Base-by-base conservation (phyloP, 352 stramenopile genomes). In the Globisporangium iwayamae region DNA sequence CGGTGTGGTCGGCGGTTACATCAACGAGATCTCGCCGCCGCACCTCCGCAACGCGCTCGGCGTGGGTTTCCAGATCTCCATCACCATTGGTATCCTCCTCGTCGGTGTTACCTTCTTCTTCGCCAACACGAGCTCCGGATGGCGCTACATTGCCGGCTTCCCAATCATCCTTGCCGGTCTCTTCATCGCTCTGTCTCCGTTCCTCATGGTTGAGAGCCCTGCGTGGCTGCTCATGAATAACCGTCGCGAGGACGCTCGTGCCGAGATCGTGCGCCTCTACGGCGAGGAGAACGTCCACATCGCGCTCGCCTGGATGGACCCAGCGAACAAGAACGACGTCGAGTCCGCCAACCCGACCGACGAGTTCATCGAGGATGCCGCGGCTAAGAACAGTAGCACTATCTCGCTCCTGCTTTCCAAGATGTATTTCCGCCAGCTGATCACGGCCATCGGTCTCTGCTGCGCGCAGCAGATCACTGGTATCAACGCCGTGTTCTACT, bases 401-500 rank as follows among this genome's bases (percentile, higher is more conserved):
- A 45, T 39, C 14, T 65, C 72, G 63, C 66, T 69, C 39, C 58
- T 89, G 16, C 72, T 84, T 57, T 78, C 72, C 10, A 58, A 68
- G 1, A 62, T 70, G 25, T 78, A 80, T 56, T 67, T 72, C 20
- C 70, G 65, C 30, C 81, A 90, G 54, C 67, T 83, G 1, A 66
- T 83, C 4, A 72, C 69, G 28, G 78, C 78, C 2, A 66, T 88
- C 28, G 64, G 69, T 10, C 36, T 41, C 9, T 41, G 36, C 36
- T 41, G 36, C 36, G 36, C 36, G 36, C 78, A 87, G 43, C 79
- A 89, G 48, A 68, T 89, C 46, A 81, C 79, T 0, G 81, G 81
- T 14, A 84, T 91, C 57, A 87, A 88, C 66, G 70, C 74, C 20
- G 68, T 82, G 16, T 81, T 80, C 56, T 79, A 70, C 65, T 85